phyloP scores from a whole-genome alignment of 768 basidiomycete species.

The Auricularia cornea region DNA sequence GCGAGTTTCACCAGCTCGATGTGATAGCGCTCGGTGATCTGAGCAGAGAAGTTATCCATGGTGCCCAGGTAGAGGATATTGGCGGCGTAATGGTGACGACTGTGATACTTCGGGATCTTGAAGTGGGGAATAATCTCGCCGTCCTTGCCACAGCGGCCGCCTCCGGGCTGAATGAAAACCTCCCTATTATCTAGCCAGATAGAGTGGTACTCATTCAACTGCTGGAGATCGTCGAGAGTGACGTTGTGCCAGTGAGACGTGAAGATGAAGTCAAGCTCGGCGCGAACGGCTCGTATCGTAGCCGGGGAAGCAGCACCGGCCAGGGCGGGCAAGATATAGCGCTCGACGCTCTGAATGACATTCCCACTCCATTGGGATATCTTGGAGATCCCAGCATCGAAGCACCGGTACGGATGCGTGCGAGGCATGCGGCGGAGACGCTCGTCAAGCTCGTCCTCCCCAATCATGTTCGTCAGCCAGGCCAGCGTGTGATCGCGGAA shows the following conservation, averaged over 20 bases:
- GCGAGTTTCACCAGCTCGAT: too few species aligned
- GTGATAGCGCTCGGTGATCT: too few species aligned
- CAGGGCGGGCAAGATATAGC: slow-evolving; percentile 20
- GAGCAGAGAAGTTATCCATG: too few species aligned
- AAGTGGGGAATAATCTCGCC: slow-evolving; percentile 12
- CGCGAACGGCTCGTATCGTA: slow-evolving; percentile 10
- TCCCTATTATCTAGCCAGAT: slow-evolving; percentile 16
- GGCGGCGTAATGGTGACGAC: slow-evolving; percentile 19
- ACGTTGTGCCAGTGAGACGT: slow-evolving; percentile 17
- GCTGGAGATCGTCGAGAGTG: slow-evolving; percentile 3
- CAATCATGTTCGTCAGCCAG: slow-evolving; percentile 16
- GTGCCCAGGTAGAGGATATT: slow-evolving; percentile 14
- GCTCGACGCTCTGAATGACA: slow-evolving; percentile 30
- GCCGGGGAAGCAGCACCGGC: slow-evolving; percentile 1
- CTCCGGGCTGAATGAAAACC: slow-evolving; percentile 17
- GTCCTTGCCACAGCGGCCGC: not conserved
- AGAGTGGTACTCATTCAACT: slow-evolving; percentile 6
- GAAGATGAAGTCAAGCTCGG: slow-evolving; percentile 19
- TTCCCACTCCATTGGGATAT: slow-evolving; percentile 37
- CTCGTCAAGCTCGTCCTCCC: slow-evolving; percentile 28
- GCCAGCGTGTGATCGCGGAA: slow-evolving; percentile 11
- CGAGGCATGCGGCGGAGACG: slow-evolving; percentile 25
- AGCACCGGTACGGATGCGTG: slow-evolving; percentile 28
- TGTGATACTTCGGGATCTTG: slow-evolving; percentile 17
- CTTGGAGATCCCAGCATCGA: slow-evolving; percentile 34